A percentile compares a stretch with the other conserved stretches of the same genome.
phyloP scores from a whole-genome alignment of 441 rosid species.

The Pelargonium australe region DNA sequence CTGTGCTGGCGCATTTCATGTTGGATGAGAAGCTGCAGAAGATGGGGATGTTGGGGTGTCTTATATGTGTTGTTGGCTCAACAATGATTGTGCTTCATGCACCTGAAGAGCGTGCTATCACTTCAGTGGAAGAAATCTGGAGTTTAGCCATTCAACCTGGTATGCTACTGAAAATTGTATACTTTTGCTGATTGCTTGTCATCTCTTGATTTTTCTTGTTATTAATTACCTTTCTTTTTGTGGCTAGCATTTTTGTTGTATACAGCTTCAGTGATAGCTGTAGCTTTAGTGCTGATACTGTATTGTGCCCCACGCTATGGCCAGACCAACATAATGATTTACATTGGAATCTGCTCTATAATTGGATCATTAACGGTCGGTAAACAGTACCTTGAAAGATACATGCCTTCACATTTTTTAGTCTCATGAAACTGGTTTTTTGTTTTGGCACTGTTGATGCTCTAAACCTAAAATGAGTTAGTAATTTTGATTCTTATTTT shows the following conservation, averaged over 20 bases:
- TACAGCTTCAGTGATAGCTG: constrained; percentile 45
- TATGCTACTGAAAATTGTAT: constrained; percentile 9
- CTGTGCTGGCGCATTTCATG: constrained; percentile 57
- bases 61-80: constrained; percentile 64
- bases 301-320: constrained; percentile 59
- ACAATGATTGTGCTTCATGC: constrained; percentile 60
- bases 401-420: constrained; percentile 4
- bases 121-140: constrained; percentile 58
- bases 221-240: constrained; percentile 14
- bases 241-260: constrained; percentile 62
- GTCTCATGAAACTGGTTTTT: neutral
- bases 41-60: constrained; percentile 66
- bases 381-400: neutral
- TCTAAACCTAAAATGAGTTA: neutral
- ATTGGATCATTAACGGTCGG: constrained; percentile 65
- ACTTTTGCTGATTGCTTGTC: neutral
- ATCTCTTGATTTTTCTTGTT: constrained; percentile 6
- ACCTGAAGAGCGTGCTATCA: constrained; percentile 44
- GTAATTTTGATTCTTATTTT: neutral
- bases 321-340: constrained; percentile 59
- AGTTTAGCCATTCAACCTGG: constrained; percentile 65
- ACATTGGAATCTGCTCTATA: constrained; percentile 58
- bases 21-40: constrained; percentile 56
- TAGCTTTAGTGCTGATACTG: constrained; percentile 44
- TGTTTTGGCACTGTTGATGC: neutral